Evolutionary conservation across 2,329 filamentous ascomycete species (phyloP).

Genomic region (Colletotrichum salicis): DNA sequence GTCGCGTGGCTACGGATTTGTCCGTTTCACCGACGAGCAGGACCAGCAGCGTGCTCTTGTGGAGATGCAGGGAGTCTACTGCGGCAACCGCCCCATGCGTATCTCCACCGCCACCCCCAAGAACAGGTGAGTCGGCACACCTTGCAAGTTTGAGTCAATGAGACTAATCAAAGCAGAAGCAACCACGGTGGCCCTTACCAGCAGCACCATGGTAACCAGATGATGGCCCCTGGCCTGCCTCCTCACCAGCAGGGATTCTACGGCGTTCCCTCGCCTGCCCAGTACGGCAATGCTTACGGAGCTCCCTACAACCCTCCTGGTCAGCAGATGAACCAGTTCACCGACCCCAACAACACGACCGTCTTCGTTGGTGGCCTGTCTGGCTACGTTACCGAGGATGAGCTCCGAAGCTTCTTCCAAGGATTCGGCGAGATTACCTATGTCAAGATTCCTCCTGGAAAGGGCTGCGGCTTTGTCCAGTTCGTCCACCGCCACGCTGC

Average conservation of each 20-base stretch:
- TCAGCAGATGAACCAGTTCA: slow-evolving; percentile 94
- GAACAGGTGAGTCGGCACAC: slow-evolving; percentile 70
- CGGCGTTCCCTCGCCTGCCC: slow-evolving; percentile 38
- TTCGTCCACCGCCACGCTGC: slow-evolving; percentile 98
- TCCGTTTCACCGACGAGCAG: slow-evolving; percentile 93
- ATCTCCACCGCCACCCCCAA: slow-evolving; percentile 98
- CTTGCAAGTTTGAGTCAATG: neutral
- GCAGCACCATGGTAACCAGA: slow-evolving; percentile 53
- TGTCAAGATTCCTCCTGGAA: slow-evolving; percentile 99
- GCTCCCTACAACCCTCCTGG: slow-evolving; percentile 35
- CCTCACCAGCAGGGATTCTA: slow-evolving; percentile 53
- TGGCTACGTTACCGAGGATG: slow-evolving; percentile 98
- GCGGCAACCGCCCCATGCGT: slow-evolving; percentile 97
- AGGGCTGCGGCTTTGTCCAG: slow-evolving; percentile 98
- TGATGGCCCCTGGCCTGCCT: slow-evolving; percentile 58
- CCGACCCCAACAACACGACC: slow-evolving; percentile 98
- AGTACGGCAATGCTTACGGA: slow-evolving; percentile 33
- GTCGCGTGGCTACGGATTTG: slow-evolving; percentile 97
- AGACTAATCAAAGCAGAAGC: neutral
- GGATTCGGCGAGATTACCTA: slow-evolving; percentile 99
- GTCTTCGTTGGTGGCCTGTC: slow-evolving; percentile 98
- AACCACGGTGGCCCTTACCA: slow-evolving; percentile 48
- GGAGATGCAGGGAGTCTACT: slow-evolving; percentile 99
- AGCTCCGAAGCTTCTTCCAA: slow-evolving; percentile 99
- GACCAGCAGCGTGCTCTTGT: slow-evolving; percentile 95